These are phyloP conservation scores for Rhodotorula sp. DNA, from an alignment of 1,284 basidiomycete species.

Conservation along the genomic window DNA sequence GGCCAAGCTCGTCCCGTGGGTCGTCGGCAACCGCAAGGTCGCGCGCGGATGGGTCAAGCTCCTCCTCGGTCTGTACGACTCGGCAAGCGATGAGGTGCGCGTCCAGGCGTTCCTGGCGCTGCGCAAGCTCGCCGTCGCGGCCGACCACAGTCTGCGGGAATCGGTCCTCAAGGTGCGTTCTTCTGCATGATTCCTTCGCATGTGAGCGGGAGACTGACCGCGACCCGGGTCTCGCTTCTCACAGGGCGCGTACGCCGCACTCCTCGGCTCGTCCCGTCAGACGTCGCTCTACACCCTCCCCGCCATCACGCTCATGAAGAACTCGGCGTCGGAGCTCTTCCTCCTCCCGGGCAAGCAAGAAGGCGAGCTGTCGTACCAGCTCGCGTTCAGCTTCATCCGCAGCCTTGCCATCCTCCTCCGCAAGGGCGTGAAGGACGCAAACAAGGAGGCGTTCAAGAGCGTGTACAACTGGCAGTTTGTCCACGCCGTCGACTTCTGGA, in stretches of 20 bases:
- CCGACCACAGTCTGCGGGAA: constrained; percentile 81
- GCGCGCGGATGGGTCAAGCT: constrained; percentile 84
- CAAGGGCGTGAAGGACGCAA: constrained; percentile 85
- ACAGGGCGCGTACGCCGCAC: constrained; percentile 72
- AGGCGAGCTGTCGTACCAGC: constrained; percentile 73
- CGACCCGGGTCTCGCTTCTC: constrained; percentile 42
- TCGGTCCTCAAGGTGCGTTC: constrained; percentile 74
- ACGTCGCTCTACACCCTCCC: constrained; percentile 85
- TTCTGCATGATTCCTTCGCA: background rate
- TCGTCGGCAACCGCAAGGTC: constrained; percentile 76
- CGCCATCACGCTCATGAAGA: constrained; percentile 97
- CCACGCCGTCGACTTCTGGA: constrained; percentile 97
- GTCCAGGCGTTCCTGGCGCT: constrained; percentile 88
- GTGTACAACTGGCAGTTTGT: constrained; percentile 99
- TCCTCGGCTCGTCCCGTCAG: constrained; percentile 78
- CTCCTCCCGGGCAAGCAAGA: constrained; percentile 57
- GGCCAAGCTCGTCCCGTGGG: constrained; percentile 81
- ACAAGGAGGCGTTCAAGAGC: constrained; percentile 82
- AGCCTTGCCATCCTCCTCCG: constrained; percentile 92
- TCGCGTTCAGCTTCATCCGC: constrained; percentile 94
- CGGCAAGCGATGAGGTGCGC: constrained; percentile 82
- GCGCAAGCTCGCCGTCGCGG: constrained; percentile 73
- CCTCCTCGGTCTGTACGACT: constrained; percentile 67
- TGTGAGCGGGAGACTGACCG: constrained; percentile 48
- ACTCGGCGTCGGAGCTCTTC: constrained; percentile 90